Conservation (phyloP, 257 asterid genomes). For the Sherardia arvensis region DNA sequence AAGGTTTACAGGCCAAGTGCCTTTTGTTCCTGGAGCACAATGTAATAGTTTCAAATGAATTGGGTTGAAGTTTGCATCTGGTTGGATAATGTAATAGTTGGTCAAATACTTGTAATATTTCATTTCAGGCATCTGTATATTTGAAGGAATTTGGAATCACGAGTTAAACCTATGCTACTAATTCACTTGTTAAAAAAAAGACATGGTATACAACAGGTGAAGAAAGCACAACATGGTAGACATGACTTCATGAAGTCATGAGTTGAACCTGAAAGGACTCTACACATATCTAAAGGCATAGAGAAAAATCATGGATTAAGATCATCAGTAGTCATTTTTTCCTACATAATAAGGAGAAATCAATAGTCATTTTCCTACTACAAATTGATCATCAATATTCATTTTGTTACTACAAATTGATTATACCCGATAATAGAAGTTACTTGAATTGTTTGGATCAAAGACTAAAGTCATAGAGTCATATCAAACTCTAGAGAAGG, state of each 20-base stretch:
- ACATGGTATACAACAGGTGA: constrained; percentile 84
- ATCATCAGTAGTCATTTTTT: constrained; percentile 44
- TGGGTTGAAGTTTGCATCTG: not conserved
- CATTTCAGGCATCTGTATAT: constrained; percentile 68
- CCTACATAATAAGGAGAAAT: constrained; percentile 30
- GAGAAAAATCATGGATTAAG: constrained; percentile 88
- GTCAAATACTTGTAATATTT: not conserved
- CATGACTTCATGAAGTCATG: constrained; percentile 59
- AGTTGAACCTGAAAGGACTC: constrained; percentile 66
- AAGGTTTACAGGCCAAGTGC: not conserved
- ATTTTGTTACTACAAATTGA: no score
- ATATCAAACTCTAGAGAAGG: no score
- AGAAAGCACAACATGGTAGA: constrained; percentile 76
- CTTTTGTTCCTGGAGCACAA: constrained; percentile 2
- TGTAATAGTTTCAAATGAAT: not conserved
- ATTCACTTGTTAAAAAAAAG: not conserved
- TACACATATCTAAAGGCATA: constrained; percentile 59
- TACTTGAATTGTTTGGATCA: no score
- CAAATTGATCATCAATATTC: no score
- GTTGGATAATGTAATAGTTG: not conserved
- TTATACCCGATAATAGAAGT: no score
- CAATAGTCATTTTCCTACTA: no score
- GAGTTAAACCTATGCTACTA: no score
- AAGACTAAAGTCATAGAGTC: no score
- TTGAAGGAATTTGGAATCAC: constrained; percentile 1